Evolutionary conservation across 345 rosid species (phyloP), one percentile per base, ranked within the genome.

Genomic region (Anastatica hierochuntica): DNA sequence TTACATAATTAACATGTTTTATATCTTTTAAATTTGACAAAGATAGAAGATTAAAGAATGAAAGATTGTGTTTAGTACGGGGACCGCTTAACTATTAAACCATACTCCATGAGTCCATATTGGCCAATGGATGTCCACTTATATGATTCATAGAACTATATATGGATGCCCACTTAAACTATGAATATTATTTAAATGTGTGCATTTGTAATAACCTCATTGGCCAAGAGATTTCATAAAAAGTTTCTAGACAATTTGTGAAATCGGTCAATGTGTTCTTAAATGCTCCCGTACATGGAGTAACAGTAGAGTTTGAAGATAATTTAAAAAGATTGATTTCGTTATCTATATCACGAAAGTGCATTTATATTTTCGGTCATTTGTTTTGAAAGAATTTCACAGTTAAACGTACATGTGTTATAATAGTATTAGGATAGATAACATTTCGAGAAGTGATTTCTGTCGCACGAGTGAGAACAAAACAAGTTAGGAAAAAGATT

Each of bases 111-210:
- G 16, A 23, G 56, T 66, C 26, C 24, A 11, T 39, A 52, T 62
- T 76, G 74, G 74, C 80, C 79, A 71, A 73, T 62, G 68, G 71
- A 73, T 58, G 42, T 49, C 76, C 66, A 75, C 69, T 66, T 56
- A 66, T 51, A 72, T 56, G 58, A 42, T 49, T 49, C 53, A 64
- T n/a, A 66, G 49, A 36, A 53, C 39, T 40, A 62, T 36, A 14
- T 27, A n/a, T n/a, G n/a, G 51, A 62, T 62, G 62, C 63, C 63
- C 59, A 64, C 37, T 62, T 76, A 77, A n/a, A 36, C 53, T 35
- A 49, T 50, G 42, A 19, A 49, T 43, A 42, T 10, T 36, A 29
- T 24, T 57, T 14, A 34, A 7, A 20, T 49, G 30, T 17, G 29
- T 53, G 47, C 35, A 65, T 43, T 48, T 65, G 70, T 58, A 16